These are phyloP conservation scores for Lecanicillium sp. DNA, from an alignment of 2,329 filamentous ascomycete genomes.

Conservation along the genomic window DNA sequence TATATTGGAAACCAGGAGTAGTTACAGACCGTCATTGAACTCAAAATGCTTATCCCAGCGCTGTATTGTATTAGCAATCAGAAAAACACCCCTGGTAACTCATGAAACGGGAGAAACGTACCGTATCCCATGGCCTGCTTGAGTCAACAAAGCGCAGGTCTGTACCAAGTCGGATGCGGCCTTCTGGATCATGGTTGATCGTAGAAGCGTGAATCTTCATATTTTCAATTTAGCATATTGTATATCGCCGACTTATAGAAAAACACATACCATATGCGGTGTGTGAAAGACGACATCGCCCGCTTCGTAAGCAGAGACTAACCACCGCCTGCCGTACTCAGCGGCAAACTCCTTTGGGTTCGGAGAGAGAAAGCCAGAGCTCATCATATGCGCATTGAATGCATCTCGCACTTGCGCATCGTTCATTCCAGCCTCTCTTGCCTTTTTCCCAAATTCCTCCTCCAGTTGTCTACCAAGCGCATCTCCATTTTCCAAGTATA, in stretches of 20 bases:
- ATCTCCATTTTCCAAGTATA: conserved; percentile 45
- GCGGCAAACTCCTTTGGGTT: conserved; percentile 16
- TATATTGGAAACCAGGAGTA: too few species aligned
- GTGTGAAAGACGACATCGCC: conserved; percentile 31
- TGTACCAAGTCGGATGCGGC: conserved; percentile 45
- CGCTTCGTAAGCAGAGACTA: conserved; percentile 28
- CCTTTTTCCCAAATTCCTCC: conserved; percentile 37
- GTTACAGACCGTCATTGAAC: conserved; percentile 14
- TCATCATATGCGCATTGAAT: conserved; percentile 53
- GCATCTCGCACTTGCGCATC: conserved; percentile 42
- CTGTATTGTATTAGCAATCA: conserved; percentile 6
- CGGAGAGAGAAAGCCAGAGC: conserved; percentile 31
- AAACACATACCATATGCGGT: conserved; percentile 22
- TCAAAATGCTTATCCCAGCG: conserved; percentile 14
- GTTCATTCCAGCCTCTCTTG: conserved; percentile 36
- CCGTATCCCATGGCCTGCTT: conserved; percentile 40
- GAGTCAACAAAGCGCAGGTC: conserved; percentile 48
- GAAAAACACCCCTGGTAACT: conserved; percentile 1
- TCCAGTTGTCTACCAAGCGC: conserved; percentile 40
- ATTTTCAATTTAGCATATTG: conserved; percentile 1
- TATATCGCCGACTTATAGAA: conserved; percentile 5
- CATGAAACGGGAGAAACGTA: conserved; percentile 14
- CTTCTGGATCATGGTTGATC: conserved; percentile 42
- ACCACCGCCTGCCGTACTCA: conserved; percentile 21
- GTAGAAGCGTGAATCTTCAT: conserved; percentile 48